phyloP scores from a whole-genome alignment of 768 basidiomycete species.

The Rhizopogon sp. region DNA sequence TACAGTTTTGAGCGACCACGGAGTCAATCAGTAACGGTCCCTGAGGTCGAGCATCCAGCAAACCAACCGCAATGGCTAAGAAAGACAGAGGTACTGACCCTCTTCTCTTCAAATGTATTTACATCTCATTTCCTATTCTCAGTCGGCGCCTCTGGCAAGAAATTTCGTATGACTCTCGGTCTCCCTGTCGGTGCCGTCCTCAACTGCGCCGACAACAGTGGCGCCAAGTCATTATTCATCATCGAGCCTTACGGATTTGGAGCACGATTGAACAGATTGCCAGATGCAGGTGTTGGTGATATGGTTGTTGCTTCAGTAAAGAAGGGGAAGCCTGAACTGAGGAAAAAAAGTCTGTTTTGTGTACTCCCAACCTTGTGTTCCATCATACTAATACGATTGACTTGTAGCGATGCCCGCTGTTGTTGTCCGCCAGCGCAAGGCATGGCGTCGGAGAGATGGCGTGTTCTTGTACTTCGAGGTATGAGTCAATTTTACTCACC shows the following conservation, averaged over 20 bases:
- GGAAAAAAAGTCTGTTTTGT: conserved; percentile 89
- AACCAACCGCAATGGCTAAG: not conserved
- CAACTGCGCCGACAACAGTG: conserved; percentile 99
- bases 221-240: conserved; percentile 91
- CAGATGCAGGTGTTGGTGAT: conserved; percentile 92
- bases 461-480: conserved; percentile 99
- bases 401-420: conserved; percentile 89
- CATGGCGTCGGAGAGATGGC: conserved; percentile 97
- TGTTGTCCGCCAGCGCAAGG: conserved; percentile 95
- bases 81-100: not conserved
- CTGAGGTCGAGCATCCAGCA: not conserved
- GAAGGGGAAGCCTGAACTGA: conserved; percentile 99
- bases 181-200: conserved; percentile 91
- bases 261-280: conserved; percentile 94
- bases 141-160: conserved; percentile 80
- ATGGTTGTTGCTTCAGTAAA: conserved; percentile 98
- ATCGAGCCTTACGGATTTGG: conserved; percentile 97
- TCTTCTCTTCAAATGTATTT: not conserved
- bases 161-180: conserved; percentile 94
- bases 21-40: too few species aligned
- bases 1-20: too few species aligned
- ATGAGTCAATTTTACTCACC: conserved; percentile 12
- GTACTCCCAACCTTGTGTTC: not conserved
- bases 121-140: conserved; percentile 7
- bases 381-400: conserved; percentile 4